Base-by-base conservation (phyloP, 2,329 filamentous ascomycete genomes). In the Penicillium sp. region DNA sequence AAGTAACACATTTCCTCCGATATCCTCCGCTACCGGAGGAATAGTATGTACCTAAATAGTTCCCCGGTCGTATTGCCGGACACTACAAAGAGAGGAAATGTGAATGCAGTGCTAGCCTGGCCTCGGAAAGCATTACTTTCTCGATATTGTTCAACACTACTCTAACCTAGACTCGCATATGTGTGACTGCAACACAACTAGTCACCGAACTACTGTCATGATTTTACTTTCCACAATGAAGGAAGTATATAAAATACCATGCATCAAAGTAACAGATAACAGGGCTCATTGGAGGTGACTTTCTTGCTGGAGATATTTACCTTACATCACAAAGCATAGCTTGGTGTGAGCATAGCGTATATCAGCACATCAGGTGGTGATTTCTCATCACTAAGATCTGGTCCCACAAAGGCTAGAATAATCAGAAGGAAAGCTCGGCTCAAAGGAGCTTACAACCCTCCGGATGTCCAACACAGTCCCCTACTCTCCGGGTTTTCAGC, bases 161-260 rank as follows among this genome's bases (percentile, higher is more conserved):
- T 52, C 19, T 33, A 45, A 44, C 39, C 19, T 25, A 52, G 6
- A 17, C 38, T 13, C 10, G 53, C 45, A 27, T 35, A 13, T 38
- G 48, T 56, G 53, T 44, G 7, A 52, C 47, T 52, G 47, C 21
- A 31, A 44, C 38, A 23, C n/a, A 52, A 36, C 19, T 25, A 35
- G n/a, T 13, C 10, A 19, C 27, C 21, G 17, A 38, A 12, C 17
- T 38, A 2, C 27, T 23, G 23, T 21, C 15, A 12, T 23, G 4
- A 39, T 36, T n/a, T 27, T 6, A 6, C 17, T 23, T 31, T 6
- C 9, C 19, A 36, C 23, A 13, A n/a, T 6, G 3, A 25, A 12
- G 5, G 3, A 48, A 19, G n/a, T 23, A 35, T 48, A 35, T 35
- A 1, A 4, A 12, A 17, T 9, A 8, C 13, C 4, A 13, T 25